Percentiles rank a stretch among this genome's conserved stretches.
Evolutionary conservation across 2,329 filamentous ascomycete species (phyloP).

Genomic region (Ascochyta viciae-villosae): DNA sequence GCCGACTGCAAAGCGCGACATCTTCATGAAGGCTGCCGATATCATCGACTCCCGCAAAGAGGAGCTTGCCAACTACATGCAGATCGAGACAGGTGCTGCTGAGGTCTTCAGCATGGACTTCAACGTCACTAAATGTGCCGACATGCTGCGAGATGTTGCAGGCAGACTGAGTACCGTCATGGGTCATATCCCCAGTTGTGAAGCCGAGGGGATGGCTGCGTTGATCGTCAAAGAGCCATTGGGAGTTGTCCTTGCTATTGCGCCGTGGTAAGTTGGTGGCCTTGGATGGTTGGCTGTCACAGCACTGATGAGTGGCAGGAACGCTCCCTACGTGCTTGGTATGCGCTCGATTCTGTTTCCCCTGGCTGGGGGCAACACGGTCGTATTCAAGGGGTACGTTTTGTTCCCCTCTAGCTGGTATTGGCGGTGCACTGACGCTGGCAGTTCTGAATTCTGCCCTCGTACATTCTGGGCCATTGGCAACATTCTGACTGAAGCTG

Average conservation of each 20-base stretch:
- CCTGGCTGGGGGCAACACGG: conserved; percentile 64
- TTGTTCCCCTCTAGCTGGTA: too few species aligned
- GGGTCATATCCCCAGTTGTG: conserved; percentile 58
- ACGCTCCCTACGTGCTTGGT: conserved; percentile 58
- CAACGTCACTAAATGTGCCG: conserved; percentile 50
- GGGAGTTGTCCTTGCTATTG: conserved; percentile 80
- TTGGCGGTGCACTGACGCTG: neutral
- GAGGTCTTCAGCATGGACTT: conserved; percentile 49
- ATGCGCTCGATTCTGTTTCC: conserved; percentile 58
- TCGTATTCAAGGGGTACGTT: conserved; percentile 40
- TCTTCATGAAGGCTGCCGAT: conserved; percentile 73
- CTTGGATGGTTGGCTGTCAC: neutral
- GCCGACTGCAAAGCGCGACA: conserved; percentile 67
- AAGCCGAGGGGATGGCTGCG: conserved; percentile 61
- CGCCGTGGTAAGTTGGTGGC: conserved; percentile 71
- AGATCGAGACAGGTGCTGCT: conserved; percentile 63
- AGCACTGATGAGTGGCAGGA: conserved; percentile 48
- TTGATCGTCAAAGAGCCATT: conserved; percentile 78
- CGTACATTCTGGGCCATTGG: conserved; percentile 47
- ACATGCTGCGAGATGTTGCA: conserved; percentile 61
- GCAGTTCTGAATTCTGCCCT: conserved; percentile 44
- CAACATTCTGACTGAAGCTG: conserved; percentile 62
- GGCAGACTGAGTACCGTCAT: conserved; percentile 57
- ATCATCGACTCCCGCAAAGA: conserved; percentile 66
- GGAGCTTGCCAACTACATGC: conserved; percentile 68